Evolutionary conservation across 2,329 filamentous ascomycete genomes (phyloP), one percentile per base, ranked within the genome.

Genomic region (Pseudocercospora fuligena): DNA sequence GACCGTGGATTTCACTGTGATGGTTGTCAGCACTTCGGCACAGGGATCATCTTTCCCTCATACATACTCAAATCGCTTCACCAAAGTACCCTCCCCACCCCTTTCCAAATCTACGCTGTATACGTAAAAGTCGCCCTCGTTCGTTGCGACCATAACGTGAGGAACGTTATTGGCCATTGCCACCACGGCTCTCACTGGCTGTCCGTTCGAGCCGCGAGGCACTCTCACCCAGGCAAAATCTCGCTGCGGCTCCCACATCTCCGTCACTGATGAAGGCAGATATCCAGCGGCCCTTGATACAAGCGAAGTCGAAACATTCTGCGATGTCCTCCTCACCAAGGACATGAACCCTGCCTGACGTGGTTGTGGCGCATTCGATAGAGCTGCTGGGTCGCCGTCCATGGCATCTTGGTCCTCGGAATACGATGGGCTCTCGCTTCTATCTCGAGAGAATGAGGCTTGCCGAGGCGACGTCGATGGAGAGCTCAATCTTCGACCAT

Each of bases 181-280:
- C 51, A 99, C 95, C n/a, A 99, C 94, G 71, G 93, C 97, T 71
- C 92, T 86, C 47, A 97, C 80, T 0, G 92, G 89, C 33, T 75
- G 73, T 19, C 78, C 80, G 40, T 73, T 82, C 74, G 46, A 79
- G 64, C 78, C 83, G 75, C 91, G 92, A 14, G 94, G 94, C 57
- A 99, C 88, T 78, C 95, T 97, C 76, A 98, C 94, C 85, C 92
- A 98, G 1, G 95, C 95, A 81, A 99, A 99, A 79, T 99, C 95
- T 63, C 95, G 88, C 66, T 91, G 84, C 0, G 95, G 95, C 75
- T 99, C 95, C 94, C 94, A 98, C 86, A 98, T 97, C 80, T 98
- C 94, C 1, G 94, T 94, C 4, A 99, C 93, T 1, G 94, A 94
- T 75, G 92, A 92, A 0, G 95, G 95, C 1, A 99, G 84, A 77